Percentiles rank a stretch among this genome's conserved stretches.
phyloP scores from a whole-genome alignment of 2,329 filamentous ascomycete species.

The Neopestalotiopsis sp. region DNA sequence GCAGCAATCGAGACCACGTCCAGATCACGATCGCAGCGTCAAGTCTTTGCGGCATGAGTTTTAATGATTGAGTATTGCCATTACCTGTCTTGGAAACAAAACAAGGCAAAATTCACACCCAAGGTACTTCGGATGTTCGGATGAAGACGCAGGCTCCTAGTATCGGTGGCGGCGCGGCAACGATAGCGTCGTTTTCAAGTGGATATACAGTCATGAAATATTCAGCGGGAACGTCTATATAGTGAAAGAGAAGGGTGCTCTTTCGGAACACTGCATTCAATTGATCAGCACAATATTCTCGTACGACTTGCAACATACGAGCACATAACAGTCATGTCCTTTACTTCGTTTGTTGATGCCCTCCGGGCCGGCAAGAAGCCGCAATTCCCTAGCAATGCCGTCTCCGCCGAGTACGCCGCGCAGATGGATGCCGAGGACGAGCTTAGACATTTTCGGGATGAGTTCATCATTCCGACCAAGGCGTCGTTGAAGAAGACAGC shows the following conservation, averaged over 20 bases:
- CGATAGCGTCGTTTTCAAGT: conserved; percentile 15
- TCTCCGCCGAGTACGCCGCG: conserved; percentile 53
- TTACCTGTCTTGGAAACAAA: background rate
- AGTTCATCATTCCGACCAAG: conserved; percentile 81
- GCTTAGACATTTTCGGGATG: conserved; percentile 65
- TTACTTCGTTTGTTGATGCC: conserved; percentile 43
- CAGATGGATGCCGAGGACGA: conserved; percentile 65
- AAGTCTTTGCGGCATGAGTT: background rate
- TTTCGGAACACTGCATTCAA: background rate
- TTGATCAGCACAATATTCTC: background rate
- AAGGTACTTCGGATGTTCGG: conserved; percentile 11
- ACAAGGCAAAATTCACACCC: background rate
- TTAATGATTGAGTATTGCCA: background rate
- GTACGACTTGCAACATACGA: background rate
- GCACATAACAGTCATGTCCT: conserved; percentile 66
- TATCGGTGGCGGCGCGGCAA: conserved; percentile 5
- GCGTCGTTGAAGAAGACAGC: conserved; percentile 70
- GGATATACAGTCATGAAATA: conserved; percentile 1
- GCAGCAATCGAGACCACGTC: no score
- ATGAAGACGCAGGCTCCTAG: background rate
- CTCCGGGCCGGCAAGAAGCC: conserved; percentile 47
- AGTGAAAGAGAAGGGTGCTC: conserved; percentile 8
- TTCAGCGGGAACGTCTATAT: conserved; percentile 12
- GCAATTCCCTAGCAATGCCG: conserved; percentile 54
- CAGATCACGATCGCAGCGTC: no score